Conservation (phyloP, 1,139 yeast genomes). For the Candida sanyaensis region DNA sequence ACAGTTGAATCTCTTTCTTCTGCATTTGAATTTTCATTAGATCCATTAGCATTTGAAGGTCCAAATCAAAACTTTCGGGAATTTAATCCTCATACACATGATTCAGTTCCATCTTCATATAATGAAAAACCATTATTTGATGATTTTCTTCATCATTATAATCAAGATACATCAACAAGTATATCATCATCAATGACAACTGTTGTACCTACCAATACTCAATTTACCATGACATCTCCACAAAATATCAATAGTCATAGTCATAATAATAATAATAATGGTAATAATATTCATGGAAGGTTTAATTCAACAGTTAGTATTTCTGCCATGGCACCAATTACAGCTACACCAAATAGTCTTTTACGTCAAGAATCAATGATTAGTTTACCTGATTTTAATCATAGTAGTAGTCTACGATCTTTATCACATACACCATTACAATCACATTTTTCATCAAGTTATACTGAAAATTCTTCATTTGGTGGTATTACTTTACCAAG, state of each 20-base stretch:
- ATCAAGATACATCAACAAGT: constrained; percentile 7
- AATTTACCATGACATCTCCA: constrained; percentile 6
- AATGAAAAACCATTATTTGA: constrained; percentile 16
- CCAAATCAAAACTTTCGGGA: constrained; percentile 23
- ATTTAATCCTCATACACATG: constrained; percentile 8
- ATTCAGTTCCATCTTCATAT: constrained; percentile 12
- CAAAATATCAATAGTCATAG: neutral
- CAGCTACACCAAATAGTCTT: constrained; percentile 18
- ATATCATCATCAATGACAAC: constrained; percentile 12
- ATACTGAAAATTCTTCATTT: constrained; percentile 1
- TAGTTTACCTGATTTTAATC: constrained; percentile 25
- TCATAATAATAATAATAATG: neutral
- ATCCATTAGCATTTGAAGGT: constrained; percentile 38
- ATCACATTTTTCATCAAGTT: constrained; percentile 5
- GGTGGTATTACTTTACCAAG: constrained; percentile 12
- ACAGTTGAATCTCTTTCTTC: constrained; percentile 5
- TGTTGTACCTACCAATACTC: constrained; percentile 12
- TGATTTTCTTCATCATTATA: constrained; percentile 11
- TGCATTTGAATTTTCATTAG: constrained; percentile 30
- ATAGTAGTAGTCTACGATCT: constrained; percentile 5
- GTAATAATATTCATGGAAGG: neutral
- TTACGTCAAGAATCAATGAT: constrained; percentile 26
- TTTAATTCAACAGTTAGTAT: constrained; percentile 7
- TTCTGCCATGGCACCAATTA: constrained; percentile 2
- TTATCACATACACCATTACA: constrained; percentile 6